A percentile compares a stretch with the other conserved stretches of the same genome.
phyloP scores from a whole-genome alignment of 495 filamentous ascomycete genomes.

The Neurospora tetraspora region DNA sequence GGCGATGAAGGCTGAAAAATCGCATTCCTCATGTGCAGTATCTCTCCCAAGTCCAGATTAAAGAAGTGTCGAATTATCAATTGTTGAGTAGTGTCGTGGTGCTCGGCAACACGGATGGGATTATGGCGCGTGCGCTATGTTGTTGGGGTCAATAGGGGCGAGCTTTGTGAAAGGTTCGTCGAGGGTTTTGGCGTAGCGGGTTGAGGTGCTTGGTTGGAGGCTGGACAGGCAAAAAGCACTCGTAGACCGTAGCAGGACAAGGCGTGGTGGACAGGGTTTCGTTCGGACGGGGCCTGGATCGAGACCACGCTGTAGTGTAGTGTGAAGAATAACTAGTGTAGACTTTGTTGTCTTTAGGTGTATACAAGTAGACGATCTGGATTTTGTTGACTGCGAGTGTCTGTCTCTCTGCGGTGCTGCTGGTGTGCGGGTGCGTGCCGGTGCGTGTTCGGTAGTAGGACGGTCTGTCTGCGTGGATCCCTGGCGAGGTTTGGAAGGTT shows the following conservation, averaged over 20 bases:
- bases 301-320: not conserved
- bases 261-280: not conserved
- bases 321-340: not conserved
- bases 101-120: not conserved
- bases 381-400: not conserved
- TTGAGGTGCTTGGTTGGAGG: not conserved
- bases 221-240: not conserved
- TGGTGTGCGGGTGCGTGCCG: not conserved
- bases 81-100: not conserved
- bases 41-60: not conserved
- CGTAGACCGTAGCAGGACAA: not conserved
- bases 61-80: not conserved
- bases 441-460: not conserved
- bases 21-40: not conserved
- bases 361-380: not conserved
- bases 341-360: not conserved
- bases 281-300: not conserved
- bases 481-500: not conserved
- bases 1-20: conserved; percentile 1
- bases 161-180: not conserved
- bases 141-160: not conserved
- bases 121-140: not conserved
- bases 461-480: not conserved
- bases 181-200: not conserved
- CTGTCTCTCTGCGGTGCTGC: not conserved